Percentiles rank a stretch among this genome's conserved stretches.
Conservation (phyloP, 495 filamentous ascomycete genomes). For the Podospora pseudocomata region DNA sequence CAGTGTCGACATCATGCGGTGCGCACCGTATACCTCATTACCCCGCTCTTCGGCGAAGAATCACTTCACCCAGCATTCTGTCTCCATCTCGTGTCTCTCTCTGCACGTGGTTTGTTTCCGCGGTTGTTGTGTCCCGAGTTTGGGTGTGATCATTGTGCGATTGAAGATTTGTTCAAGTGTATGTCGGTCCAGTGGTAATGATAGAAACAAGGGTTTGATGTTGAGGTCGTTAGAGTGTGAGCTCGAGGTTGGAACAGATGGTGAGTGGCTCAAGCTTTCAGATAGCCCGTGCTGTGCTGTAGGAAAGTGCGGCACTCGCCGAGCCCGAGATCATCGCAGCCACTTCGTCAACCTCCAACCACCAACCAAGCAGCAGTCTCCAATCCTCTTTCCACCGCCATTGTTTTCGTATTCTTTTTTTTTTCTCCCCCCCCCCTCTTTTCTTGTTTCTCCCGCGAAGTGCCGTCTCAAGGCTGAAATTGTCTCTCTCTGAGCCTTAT, state of each 20-base stretch:
- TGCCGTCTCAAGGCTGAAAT: not conserved
- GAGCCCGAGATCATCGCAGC: conserved; percentile 7
- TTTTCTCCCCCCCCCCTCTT: not conserved
- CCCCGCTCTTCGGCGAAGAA: conserved; percentile 5
- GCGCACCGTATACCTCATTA: not conserved
- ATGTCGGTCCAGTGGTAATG: not conserved
- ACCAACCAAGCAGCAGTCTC: not conserved
- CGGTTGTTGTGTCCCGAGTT: not conserved
- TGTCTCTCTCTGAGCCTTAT: not conserved
- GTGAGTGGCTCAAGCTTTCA: too few species aligned
- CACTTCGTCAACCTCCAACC: conserved; percentile 1
- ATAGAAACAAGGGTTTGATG: not conserved
- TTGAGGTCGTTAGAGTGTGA: too few species aligned
- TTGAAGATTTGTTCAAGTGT: not conserved
- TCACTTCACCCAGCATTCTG: too few species aligned
- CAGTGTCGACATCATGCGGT: not conserved
- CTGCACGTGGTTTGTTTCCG: conserved; percentile 4
- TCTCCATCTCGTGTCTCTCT: not conserved
- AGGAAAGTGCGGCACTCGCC: not conserved
- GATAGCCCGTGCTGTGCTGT: not conserved
- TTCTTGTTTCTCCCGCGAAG: not conserved
- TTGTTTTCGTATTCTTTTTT: not conserved
- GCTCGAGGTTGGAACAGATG: not conserved
- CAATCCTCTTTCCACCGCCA: not conserved
- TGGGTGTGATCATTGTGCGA: not conserved